Base-by-base conservation (phyloP, 2,329 filamentous ascomycete species). In the Akanthomyces muscarius region DNA sequence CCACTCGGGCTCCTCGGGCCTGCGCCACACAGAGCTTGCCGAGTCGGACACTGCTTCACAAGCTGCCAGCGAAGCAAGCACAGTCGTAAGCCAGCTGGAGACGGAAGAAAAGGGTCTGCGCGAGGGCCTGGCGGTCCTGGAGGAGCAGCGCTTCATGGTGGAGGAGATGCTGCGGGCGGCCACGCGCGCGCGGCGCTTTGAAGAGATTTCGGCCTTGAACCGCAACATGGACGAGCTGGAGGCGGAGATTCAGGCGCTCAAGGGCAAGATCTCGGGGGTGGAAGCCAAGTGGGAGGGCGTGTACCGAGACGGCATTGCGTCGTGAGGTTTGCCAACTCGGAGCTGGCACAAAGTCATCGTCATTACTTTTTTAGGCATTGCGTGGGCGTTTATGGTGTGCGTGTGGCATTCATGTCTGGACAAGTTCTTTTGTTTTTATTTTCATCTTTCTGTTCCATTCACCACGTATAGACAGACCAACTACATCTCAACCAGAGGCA, bases 111-210 rank as follows among this genome's bases (percentile, higher is more conserved):
- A 91, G 72, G 86, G 91, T 23, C 78, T 96, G 1, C 85, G 89
- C 18, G 92, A 97, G 70, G 81, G 87, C 4, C 78, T 97, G 14
- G 89, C 95, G 36, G 88, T 97, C 7, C 81, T 97, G 1, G 92
- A 97, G 73, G 93, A 97, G 76, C 93, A 97, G 74, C 89, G 88
- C 66, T 96, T 96, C 75, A 86, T 97, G 76, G 92, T 97, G 0
- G 86, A 88, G 44, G 87, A 91, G 68, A 96, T 96, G 92, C 86
- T 96, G 51, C 85, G 85, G 8, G 86, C 88, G 65, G 91, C 92
- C 0, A 89, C 88, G 54, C 88, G 87, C 48, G 85, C 89, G 13
- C 81, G 91, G 33, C 87, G 91, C 64, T 96, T 96, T 68, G 93
- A 97, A 70, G 93, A 97, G 74, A 90, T 96, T 2, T 85, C 86